phyloP scores from a whole-genome alignment of 352 stramenopile species.

The Sclerospora graminicola region DNA sequence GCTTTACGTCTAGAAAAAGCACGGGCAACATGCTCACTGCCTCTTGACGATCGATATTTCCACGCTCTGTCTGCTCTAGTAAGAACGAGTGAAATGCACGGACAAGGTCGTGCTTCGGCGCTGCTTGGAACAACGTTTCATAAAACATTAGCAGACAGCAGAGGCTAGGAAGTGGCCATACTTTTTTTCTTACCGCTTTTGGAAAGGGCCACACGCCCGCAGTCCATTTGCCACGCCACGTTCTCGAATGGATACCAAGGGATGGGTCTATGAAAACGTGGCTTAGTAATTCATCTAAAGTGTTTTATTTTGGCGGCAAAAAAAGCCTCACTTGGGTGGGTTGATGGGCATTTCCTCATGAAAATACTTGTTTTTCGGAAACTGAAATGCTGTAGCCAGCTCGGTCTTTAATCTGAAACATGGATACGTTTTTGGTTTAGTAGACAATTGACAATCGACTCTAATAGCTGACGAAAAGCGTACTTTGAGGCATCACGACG shows the following conservation, averaged over 20 bases:
- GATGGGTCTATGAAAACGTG: conserved; percentile 29
- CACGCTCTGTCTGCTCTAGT: conserved; percentile 85
- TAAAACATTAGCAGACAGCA: too few relatives aligned
- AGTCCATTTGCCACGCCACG: conserved; percentile 78
- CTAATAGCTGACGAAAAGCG: too few relatives aligned
- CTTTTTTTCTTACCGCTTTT: conserved; percentile 38
- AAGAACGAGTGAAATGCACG: conserved; percentile 89
- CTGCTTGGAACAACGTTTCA: too few relatives aligned
- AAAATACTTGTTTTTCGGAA: conserved; percentile 38
- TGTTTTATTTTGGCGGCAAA: background rate
- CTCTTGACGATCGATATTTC: conserved; percentile 95
- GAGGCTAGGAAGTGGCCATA: too few relatives aligned
- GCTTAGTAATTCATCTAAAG: background rate
- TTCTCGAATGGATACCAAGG: conserved; percentile 70
- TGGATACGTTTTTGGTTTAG: conserved; percentile 1
- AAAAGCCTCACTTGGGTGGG: conserved; percentile 33
- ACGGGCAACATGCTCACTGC: conserved; percentile 97
- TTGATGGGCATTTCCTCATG: conserved; percentile 47
- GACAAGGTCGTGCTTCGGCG: conserved; percentile 71
- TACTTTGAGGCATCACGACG: conserved; percentile 40
- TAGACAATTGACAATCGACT: too few relatives aligned
- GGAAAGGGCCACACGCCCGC: conserved; percentile 67
- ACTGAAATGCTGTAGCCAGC: conserved; percentile 47
- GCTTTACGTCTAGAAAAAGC: conserved; percentile 91
- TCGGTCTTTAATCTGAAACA: conserved; percentile 31